Base-by-base conservation (phyloP, 2,329 filamentous ascomycete genomes). In the Hymenoscyphus repandus region DNA sequence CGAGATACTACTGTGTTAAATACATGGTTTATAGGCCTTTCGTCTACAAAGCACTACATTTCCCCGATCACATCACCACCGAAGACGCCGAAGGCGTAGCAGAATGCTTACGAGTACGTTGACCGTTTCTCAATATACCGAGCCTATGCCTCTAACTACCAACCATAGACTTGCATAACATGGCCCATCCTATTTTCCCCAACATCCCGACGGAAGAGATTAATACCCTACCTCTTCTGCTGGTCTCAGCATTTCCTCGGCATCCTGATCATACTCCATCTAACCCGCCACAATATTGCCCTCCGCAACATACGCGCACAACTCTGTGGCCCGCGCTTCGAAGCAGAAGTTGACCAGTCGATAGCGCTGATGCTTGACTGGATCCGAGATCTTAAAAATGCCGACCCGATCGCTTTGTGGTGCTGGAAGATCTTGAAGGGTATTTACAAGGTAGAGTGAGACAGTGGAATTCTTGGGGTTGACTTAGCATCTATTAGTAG, bases 221-320 rank as follows among this genome's bases (percentile, higher is more conserved):
- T 84, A 5, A 67, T 84, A 0, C 80, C 80, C 1, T 75, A 77
- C 50, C 59, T 79, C 1, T 83, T 82, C 60, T 78, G 80, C 48
- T 84, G 80, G 76, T 79, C 78, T 7, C 79, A 83, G 56, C 82
- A 81, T 53, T 71, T 84, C 38, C 70, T 84, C 40, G 76, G 76
- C 3, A 76, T 82, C 20, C 67, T 85, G 20, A 59, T 84, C 41
- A 69, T 84, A 15, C 61, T 84, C 33, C 75, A 79, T 39, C 68
- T 83, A 55, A 76, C 76, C 11, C 70, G 69, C 15, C 74, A 77
- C 50, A 74, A 78, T 40, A 71, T 72, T 1, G 73, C 77, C 50
- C 61, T 85, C 36, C 59, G 66, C 20, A 66, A 71, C 18, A 78
- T 83, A 50, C 70, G 76, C 37, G 67, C 70, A 12, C 70, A 73